Conservation (phyloP, 2,329 filamentous ascomycete species). For the Talaromyces sp. region DNA sequence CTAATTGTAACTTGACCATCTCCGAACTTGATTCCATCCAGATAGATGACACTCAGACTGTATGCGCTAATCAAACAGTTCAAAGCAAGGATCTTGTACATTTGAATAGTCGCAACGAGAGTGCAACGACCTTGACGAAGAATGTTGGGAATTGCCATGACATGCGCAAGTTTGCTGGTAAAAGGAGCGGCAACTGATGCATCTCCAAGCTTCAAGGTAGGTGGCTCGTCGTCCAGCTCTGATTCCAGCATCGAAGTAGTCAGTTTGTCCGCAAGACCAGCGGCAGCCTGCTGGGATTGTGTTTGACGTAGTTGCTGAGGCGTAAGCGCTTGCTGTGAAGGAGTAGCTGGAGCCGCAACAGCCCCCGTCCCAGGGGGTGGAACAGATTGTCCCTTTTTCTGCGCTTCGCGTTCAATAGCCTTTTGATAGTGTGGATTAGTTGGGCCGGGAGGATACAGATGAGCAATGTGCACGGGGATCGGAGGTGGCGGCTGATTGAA, state of each 20-base stretch:
- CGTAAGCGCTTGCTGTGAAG: conserved; percentile 52
- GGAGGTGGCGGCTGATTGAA: conserved; percentile 95
- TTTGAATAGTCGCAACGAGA: conserved; percentile 95
- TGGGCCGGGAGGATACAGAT: conserved; percentile 86
- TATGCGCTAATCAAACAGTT: conserved; percentile 98
- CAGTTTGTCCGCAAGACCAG: conserved; percentile 77
- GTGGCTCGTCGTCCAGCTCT: conserved; percentile 86
- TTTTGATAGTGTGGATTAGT: conserved; percentile 91
- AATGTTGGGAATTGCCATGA: conserved; percentile 95
- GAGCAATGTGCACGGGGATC: conserved; percentile 84
- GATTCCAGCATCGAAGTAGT: conserved; percentile 83
- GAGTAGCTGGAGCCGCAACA: conserved; percentile 56
- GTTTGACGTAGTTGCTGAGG: conserved; percentile 48
- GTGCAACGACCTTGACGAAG: conserved; percentile 97
- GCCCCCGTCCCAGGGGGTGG: conserved; percentile 48
- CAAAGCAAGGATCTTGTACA: conserved; percentile 98
- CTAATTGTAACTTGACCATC: conserved; percentile 98
- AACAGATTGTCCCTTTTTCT: conserved; percentile 64
- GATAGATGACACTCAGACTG: conserved; percentile 89
- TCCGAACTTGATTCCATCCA: conserved; percentile 98
- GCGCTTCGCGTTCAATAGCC: conserved; percentile 79
- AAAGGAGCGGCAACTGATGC: conserved; percentile 96
- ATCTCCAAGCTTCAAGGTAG: conserved; percentile 93
- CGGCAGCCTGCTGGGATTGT: conserved; percentile 64
- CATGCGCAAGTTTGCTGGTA: conserved; percentile 94